Conservation (phyloP, 75 land plant genomes). For the Pinus taeda region DNA sequence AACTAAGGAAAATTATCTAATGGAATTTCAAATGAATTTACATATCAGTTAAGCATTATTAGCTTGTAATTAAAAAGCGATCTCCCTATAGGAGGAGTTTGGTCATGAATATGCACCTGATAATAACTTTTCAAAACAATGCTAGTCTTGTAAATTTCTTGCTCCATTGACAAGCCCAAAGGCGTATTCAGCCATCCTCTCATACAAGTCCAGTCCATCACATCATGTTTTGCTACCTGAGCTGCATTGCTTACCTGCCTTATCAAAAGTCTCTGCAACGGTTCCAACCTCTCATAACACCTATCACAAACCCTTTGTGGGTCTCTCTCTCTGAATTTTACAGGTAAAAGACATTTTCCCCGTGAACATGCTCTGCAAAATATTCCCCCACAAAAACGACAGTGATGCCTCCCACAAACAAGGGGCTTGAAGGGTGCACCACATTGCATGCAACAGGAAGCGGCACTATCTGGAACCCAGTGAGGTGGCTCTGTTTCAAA, state of each 20-base stretch:
- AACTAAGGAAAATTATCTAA: background rate
- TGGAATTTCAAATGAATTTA: background rate
- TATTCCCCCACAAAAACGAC: slow-evolving; percentile 84
- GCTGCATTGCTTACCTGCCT: slow-evolving; percentile 67
- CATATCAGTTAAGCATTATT: background rate
- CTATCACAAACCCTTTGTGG: slow-evolving; percentile 89
- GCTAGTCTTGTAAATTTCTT: slow-evolving; percentile 78
- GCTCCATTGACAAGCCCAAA: slow-evolving; percentile 78
- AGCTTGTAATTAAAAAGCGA: background rate
- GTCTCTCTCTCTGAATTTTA: slow-evolving; percentile 70
- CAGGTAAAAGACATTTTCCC: slow-evolving; percentile 74
- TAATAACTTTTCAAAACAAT: slow-evolving; percentile 59
- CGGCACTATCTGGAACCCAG: slow-evolving; percentile 80
- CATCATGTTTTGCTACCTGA: slow-evolving; percentile 86
- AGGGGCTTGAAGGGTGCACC: slow-evolving; percentile 60
- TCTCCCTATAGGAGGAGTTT: background rate
- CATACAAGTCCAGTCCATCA: slow-evolving; percentile 71
- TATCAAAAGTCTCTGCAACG: slow-evolving; percentile 57
- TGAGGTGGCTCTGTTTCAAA: slow-evolving; percentile 88
- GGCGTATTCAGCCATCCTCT: slow-evolving; percentile 86
- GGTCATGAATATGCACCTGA: slow-evolving; percentile 39
- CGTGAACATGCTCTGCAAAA: slow-evolving; percentile 74
- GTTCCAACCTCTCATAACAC: slow-evolving; percentile 82
- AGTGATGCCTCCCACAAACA: slow-evolving; percentile 77
- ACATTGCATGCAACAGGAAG: slow-evolving; percentile 65